Evolutionary conservation across 2,329 filamentous ascomycete species (phyloP), one percentile per base, ranked within the genome.

Genomic region (Trichoderma afroharzianum): DNA sequence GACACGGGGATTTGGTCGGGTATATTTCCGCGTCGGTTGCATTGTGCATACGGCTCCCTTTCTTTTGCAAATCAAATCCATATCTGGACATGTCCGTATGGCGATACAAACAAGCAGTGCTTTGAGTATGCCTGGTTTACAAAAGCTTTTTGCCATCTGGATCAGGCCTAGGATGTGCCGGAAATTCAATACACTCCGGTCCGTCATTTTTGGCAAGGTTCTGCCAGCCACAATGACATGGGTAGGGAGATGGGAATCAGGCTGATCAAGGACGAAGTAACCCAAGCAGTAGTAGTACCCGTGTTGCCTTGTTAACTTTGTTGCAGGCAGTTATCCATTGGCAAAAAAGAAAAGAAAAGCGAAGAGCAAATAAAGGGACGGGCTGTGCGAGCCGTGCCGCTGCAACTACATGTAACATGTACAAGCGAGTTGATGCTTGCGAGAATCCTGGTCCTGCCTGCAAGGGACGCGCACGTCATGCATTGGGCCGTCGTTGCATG

Each of bases 381-480:
- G 43, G 43, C n/a, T 50, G 43, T 50, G 43, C 18, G 43, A 47
- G 18, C 43, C 43, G 43, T 21, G 43, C 43, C 55, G n/a, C 30
- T 32, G 26, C 28, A 32, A n/a, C 28, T 58, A n/a, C 55, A 32
- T n/a, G 55, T 32, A 58, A 21, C 43, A 21, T 50, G 43, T 50
- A 50, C 43, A 21, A 21, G n/a, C 43, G n/a, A 21, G 43, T 21
- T 21, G n/a, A 18, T 58, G 24, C 30, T 58, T 12, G 30, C 28
- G 47, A 33, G n/a, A 50, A 62, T 63, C 63, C 63, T 18, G 57
- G 58, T 33, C 70, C 47, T 62, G 55, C 70, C 57, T 63, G 55
- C 57, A 69, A 59, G 67, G 59, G 47, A 68, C 33, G 58, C 66
- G 59, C 26, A 63, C 24, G 59, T 28, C 70, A 70, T 72, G 66